Base-by-base conservation (phyloP, 1,139 yeast genomes). In the Candida mesenterica region DNA sequence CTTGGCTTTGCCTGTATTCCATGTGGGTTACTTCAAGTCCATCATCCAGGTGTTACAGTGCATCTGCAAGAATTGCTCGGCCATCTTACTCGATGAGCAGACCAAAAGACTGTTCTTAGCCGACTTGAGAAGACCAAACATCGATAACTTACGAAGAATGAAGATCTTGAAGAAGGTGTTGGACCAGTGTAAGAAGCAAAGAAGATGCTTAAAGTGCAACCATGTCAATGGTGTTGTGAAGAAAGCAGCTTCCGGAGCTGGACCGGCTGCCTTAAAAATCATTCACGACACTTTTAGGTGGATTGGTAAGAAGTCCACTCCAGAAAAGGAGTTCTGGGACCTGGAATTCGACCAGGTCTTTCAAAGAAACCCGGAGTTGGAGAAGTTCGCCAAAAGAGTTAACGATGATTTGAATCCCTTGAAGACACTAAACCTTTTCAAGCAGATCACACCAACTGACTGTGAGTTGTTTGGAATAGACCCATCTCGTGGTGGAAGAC, bases 241-340 rank as follows among this genome's bases (percentile, higher is more conserved):
- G 58, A 92, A 89, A 57, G 97, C 97, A 3, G 98, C 97, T 3
- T 79, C 86, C 20, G 94, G 94, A 33, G 82, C 88, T 2, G 89
- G 92, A 25, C 85, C 92, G n/a, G 92, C 94, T 0, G 92, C 98
- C 1, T 69, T 94, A 44, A 92, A 92, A 56, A 87, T 94, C 45
- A 86, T 94, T 39, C 99, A 94, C 59, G 97, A 94, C 61, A 86
- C 96, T 19, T 94, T 86, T 65, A 74, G 98, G 55, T 92, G 96
- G 92, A 77, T 87, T 26, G 97, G 97, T 39, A 94, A 94, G 64
- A 89, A 86, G 52, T 73, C 81, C 8, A 82, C 90, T 1, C 85
- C 85, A 4, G 98, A 94, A 55, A 89, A 89, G 59, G 76, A 73
- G 19, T 74, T 74, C 36, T 94, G 96, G 89, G 95, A 90, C 53